Evolutionary conservation across 306 rosid genomes (phyloP), one percentile per base, ranked within the genome.

Genomic region (Casuarina equisetifolia): DNA sequence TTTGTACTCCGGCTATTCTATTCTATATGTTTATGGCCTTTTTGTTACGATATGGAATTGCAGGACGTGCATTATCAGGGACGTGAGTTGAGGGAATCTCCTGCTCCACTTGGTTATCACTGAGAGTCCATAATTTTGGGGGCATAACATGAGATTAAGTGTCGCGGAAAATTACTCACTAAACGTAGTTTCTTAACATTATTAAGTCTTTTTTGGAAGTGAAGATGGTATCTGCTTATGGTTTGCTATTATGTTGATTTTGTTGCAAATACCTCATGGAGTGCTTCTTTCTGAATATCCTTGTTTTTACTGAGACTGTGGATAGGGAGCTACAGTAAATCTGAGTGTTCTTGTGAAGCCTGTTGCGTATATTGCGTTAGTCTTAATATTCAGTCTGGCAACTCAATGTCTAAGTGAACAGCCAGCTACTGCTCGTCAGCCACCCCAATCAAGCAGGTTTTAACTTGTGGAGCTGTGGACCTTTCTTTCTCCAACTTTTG

Each of bases 51-150:
- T 38, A 51, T 72, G 80, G 50, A 82, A 62, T 42, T 87, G 88
- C 91, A 91, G 97, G 97, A 91, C 63, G 81, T 90, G 73, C 91
- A 89, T 73, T 84, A 82, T 80, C 92, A 90, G 61, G 92, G 97
- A 35, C 80, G 82, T 44, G 82, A 91, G 79, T 74, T 91, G 72
- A 85, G 81, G 53, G 91, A 88, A 25, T 84, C 89, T 54, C 87
- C 97, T 17, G 94, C 94, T 81, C 91, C 97, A 13, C 17, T 88
- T 69, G 92, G 89, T 43, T 91, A 91, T 74, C 97, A 90, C 83
- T 89, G 58, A 88, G 48, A 69, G 19, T 4, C 57, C 46, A 53
- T 48, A 9, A 45, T 67, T 51, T 20, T 50, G 62, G 70, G 7
- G 3, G 50, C 8, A 1, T 61, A 25, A 9, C 6, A 10, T 35